Evolutionary conservation across 768 basidiomycete genomes (phyloP), one percentile per base, ranked within the genome.

Genomic region (Kwoniella mangroviensis): DNA sequence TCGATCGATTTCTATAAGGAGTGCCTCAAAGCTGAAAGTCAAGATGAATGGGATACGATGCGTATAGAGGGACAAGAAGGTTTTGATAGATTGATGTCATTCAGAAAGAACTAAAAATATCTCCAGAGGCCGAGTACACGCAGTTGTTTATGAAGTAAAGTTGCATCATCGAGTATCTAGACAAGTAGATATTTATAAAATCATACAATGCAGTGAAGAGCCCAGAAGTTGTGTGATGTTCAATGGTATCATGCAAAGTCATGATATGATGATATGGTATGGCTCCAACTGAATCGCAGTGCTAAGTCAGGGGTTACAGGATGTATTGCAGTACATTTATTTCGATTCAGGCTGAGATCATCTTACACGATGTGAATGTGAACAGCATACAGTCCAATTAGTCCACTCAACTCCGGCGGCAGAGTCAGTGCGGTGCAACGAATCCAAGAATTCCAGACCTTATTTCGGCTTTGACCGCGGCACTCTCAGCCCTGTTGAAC

Each of bases 1-100:
- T 91, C 92, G 53, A 94, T 96, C 76, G 90, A 90, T 68, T 97
- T 96, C 83, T 97, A 97, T 84, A 91, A 93, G 84, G 89, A 94
- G 82, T 85, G 85, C 62, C 86, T 98, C 62, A 88, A 87, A n/a
- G 94, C 94, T 51, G 88, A 85, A 68, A 84, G 87, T 45, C 92
- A 91, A 89, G 85, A 87, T 60, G 95, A 93, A 78, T 98, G 95
- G 95, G 85, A 92, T 84, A 90, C 82, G 2, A 85, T 86, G 81
- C 79, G 85, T 10, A 74, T 86, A 5, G 83, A 85, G 68, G 84
- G 83, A 0, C 75, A 80, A 13, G 80, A 76, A 22, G 77, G 80
- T 42, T 78, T 84, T 53, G 75, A 75, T 12, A 63, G 76, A 57
- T 69, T 83, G 62, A 69, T 77, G 15, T 68, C 60, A 41, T 75